Conservation (phyloP, 2,329 filamentous ascomycete genomes). For the Botrytis paeoniae region DNA sequence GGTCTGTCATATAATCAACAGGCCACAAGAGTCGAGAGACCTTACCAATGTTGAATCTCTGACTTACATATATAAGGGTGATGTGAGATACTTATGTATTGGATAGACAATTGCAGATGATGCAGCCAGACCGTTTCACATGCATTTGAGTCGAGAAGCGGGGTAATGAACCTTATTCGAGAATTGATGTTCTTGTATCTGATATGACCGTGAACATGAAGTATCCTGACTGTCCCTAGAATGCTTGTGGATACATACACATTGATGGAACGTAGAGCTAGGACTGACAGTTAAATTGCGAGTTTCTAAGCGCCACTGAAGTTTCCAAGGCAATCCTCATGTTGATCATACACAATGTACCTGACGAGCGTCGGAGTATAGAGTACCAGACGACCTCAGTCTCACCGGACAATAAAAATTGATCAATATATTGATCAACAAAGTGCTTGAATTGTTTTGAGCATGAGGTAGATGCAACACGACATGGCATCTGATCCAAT, state of each 20-base stretch:
- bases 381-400: constrained; percentile 7
- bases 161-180: constrained; percentile 13
- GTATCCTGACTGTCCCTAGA: background rate
- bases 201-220: background rate
- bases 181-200: background rate
- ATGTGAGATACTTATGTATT: constrained; percentile 10
- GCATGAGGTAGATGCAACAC: constrained; percentile 2
- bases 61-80: constrained; percentile 7
- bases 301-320: background rate
- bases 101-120: constrained; percentile 19
- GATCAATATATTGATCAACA: background rate
- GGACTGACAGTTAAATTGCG: background rate
- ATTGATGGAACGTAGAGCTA: background rate
- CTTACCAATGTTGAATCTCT: background rate
- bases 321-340: background rate
- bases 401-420: constrained; percentile 14
- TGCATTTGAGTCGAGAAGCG: constrained; percentile 15
- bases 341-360: constrained; percentile 10
- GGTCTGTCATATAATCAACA: background rate
- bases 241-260: background rate
- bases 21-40: background rate
- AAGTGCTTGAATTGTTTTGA: background rate
- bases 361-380: constrained; percentile 2
- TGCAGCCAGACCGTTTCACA: constrained; percentile 22
- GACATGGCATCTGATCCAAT: constrained; percentile 3